Evolutionary conservation across 2,329 filamentous ascomycete species (phyloP).

Genomic region (Thermothelomyces thermophilus): DNA sequence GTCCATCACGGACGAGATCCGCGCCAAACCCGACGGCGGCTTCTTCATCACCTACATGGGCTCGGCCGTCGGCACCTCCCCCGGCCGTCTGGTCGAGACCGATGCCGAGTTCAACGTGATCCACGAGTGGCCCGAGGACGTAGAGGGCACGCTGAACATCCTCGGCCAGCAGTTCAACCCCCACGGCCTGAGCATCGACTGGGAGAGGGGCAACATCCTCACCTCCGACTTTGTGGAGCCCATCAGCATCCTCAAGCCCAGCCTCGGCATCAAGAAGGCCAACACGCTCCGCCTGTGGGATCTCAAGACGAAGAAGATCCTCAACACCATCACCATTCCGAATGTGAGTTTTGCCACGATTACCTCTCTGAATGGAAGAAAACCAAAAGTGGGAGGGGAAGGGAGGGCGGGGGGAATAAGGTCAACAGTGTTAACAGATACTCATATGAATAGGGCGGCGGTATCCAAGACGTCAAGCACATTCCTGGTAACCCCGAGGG

Average conservation of each 20-base stretch:
- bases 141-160: slow-evolving; percentile 47
- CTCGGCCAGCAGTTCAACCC: slow-evolving; percentile 55
- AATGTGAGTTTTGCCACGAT: slow-evolving; percentile 29
- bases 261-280: slow-evolving; percentile 44
- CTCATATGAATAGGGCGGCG: slow-evolving; percentile 37
- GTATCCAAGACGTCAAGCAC: slow-evolving; percentile 61
- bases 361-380: neutral
- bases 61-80: slow-evolving; percentile 50
- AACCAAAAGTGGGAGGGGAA: too few relatives aligned
- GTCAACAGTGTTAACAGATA: neutral
- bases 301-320: slow-evolving; percentile 44
- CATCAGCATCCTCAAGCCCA: slow-evolving; percentile 54
- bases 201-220: slow-evolving; percentile 48
- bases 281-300: slow-evolving; percentile 57
- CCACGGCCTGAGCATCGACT: slow-evolving; percentile 54
- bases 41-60: slow-evolving; percentile 60
- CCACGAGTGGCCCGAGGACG: slow-evolving; percentile 55
- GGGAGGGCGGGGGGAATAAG: too few relatives aligned
- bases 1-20: slow-evolving; percentile 57
- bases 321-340: slow-evolving; percentile 56
- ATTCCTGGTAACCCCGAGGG: slow-evolving; percentile 53
- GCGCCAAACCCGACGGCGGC: slow-evolving; percentile 54
- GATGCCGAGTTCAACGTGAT: slow-evolving; percentile 54
- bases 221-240: slow-evolving; percentile 60
- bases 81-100: slow-evolving; percentile 55